Evolutionary conservation across 1,139 yeast species (phyloP), one percentile per base, ranked within the genome.

Genomic region (Hemisphaericaspora lyxosophila): DNA sequence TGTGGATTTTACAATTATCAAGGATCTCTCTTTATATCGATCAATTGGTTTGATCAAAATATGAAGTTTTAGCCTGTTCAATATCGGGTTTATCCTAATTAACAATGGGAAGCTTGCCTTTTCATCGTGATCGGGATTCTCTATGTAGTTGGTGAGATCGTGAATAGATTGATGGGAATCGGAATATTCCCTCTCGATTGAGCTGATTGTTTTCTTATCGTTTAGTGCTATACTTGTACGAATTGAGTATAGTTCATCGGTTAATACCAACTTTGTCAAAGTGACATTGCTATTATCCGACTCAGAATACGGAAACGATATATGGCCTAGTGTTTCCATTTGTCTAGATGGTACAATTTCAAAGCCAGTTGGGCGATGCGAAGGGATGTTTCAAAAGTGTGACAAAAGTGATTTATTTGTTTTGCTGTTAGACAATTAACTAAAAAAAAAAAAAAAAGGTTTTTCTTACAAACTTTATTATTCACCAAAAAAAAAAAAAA

Each of bases 301-400:
- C 38, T 60, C 54, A 14, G 20, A 35, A 41, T 60, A 63, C 1
- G 69, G 69, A 36, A 63, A 60, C 3, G 57, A 47, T n/a, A 57
- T 39, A 18, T 37, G 41, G 6, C 47, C 41, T 19, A 54, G 39
- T 11, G 26, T 7, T 13, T 40, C 43, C 47, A 44, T 42, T 26
- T 20, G 11, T 20, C 7, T 20, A 3, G 23, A 20, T 20, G 7
- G 11, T 11, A 20, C 23, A 8, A 20, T n/a, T n/a, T n/a, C n/a
- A n/a, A n/a, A n/a, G n/a, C n/a, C n/a, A n/a, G n/a, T n/a, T n/a
- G n/a, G n/a, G n/a, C n/a, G n/a, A n/a, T n/a, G n/a, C n/a, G n/a
- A n/a, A n/a, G n/a, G n/a, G n/a, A n/a, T n/a, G n/a, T n/a, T n/a
- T n/a, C n/a, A n/a, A n/a, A n/a, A n/a, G n/a, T n/a, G n/a, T n/a